Conservation (phyloP, 208 protist species). For the Leptomonas seymouri region DNA sequence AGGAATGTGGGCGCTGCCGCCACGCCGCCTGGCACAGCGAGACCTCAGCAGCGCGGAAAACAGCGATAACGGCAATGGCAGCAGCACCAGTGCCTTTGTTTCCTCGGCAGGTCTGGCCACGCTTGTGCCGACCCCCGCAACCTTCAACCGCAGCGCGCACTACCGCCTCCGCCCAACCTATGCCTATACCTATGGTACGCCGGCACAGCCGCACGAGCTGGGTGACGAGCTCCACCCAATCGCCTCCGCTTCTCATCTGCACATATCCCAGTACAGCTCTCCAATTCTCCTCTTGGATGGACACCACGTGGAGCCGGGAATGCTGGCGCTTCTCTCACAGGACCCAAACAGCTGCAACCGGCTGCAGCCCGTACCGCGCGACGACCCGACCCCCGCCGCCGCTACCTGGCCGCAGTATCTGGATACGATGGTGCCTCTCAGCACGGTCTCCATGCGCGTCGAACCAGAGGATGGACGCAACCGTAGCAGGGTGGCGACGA, state of each 20-base stretch:
- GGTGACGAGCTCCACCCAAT: not conserved
- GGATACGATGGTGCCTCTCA: conserved; percentile 71
- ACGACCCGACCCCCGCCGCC: conserved; percentile 20
- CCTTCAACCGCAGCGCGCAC: conserved; percentile 34
- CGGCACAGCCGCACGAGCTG: not conserved
- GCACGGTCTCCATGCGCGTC: conserved; percentile 34
- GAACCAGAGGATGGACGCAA: not conserved
- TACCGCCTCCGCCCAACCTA: conserved; percentile 19
- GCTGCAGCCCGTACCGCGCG: conserved; percentile 29
- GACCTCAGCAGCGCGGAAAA: not conserved
- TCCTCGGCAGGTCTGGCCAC: conserved; percentile 11
- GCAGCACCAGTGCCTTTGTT: not conserved
- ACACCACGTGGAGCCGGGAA: conserved; percentile 47
- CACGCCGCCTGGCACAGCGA: conserved; percentile 25
- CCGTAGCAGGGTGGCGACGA: not conserved
- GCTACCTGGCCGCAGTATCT: conserved; percentile 28
- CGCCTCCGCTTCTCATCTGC: conserved; percentile 27
- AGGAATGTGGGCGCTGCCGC: conserved; percentile 68
- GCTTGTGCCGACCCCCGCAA: conserved; percentile 27
- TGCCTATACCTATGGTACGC: conserved; percentile 1
- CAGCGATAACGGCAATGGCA: not conserved
- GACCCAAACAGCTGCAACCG: conserved; percentile 39
- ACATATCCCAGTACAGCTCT: conserved; percentile 62
- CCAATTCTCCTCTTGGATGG: conserved; percentile 63
- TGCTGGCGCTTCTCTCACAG: conserved; percentile 59